Evolutionary conservation across 352 stramenopile genomes (phyloP).

Genomic region (Plasmopara halstedii): DNA sequence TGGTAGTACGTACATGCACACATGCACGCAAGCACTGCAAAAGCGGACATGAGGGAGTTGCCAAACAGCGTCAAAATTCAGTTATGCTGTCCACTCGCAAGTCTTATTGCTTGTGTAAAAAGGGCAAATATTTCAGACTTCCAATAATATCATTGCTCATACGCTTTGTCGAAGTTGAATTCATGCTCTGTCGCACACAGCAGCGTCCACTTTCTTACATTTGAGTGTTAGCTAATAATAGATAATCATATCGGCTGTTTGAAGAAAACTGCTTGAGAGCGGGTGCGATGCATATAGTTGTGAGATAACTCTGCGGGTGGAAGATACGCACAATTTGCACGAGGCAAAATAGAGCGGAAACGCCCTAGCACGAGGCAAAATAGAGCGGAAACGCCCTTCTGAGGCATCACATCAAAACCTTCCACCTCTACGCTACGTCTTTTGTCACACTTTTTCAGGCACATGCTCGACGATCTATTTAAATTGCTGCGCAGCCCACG

Average conservation of each 20-base stretch:
- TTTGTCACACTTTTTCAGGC: background rate
- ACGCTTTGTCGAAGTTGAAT: background rate
- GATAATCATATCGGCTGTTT: conserved; percentile 5
- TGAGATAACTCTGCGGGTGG: conserved; percentile 5
- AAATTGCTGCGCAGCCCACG: conserved; percentile 77
- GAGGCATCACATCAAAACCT: conserved; percentile 17
- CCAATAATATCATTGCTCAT: background rate
- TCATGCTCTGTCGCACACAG: conserved; percentile 2
- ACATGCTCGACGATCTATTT: conserved; percentile 65
- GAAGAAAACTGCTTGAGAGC: conserved; percentile 12
- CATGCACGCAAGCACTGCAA: conserved; percentile 9
- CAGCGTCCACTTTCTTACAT: background rate
- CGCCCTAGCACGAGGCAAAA: conserved; percentile 7
- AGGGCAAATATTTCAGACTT: background rate
- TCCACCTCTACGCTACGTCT: conserved; percentile 5
- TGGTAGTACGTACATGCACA: background rate
- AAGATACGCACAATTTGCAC: conserved; percentile 15
- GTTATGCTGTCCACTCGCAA: background rate
- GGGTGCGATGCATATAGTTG: conserved; percentile 9
- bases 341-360: conserved; percentile 14
- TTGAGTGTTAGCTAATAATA: background rate
- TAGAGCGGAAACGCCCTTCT: background rate
- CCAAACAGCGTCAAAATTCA: no score
- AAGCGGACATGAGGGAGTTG: conserved; percentile 5
- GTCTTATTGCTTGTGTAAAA: background rate